Conservation (phyloP, 2,329 filamentous ascomycete genomes). For the Sporothrix pallida region DNA sequence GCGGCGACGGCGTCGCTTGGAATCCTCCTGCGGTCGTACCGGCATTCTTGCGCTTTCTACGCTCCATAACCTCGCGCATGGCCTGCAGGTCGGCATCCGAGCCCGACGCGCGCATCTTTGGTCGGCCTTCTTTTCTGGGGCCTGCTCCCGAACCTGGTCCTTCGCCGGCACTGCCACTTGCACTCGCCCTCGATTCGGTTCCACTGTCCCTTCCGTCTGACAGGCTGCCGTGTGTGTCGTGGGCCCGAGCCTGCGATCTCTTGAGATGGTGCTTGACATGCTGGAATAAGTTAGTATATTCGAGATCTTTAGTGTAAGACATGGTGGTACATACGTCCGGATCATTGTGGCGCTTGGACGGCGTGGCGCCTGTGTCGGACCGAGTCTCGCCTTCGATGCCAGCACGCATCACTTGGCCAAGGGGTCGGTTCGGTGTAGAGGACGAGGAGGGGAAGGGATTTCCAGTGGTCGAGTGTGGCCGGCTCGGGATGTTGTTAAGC, state of each 20-base stretch:
- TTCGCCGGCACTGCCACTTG: no score
- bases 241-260: slow-evolving; percentile 13
- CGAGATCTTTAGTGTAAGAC: neutral
- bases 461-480: neutral
- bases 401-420: neutral
- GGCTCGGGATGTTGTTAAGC: neutral
- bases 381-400: neutral
- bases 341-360: neutral
- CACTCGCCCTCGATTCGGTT: no score
- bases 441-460: neutral
- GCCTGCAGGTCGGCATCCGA: slow-evolving; percentile 27
- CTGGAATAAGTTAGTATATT: slow-evolving; percentile 24
- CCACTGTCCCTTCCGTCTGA: neutral
- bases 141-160: no score
- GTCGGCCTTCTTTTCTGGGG: no score
- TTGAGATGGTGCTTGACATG: slow-evolving; percentile 28
- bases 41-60: slow-evolving; percentile 26
- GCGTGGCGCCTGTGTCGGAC: neutral
- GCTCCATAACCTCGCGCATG: slow-evolving; percentile 32
- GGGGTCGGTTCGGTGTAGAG: neutral
- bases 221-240: neutral
- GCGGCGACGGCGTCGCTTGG: neutral
- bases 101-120: neutral
- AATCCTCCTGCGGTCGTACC: neutral
- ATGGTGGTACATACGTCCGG: neutral